Percentiles rank a stretch among this genome's conserved stretches.
Conservation (phyloP, 441 rosid genomes). For the Biscutella laevigata region DNA sequence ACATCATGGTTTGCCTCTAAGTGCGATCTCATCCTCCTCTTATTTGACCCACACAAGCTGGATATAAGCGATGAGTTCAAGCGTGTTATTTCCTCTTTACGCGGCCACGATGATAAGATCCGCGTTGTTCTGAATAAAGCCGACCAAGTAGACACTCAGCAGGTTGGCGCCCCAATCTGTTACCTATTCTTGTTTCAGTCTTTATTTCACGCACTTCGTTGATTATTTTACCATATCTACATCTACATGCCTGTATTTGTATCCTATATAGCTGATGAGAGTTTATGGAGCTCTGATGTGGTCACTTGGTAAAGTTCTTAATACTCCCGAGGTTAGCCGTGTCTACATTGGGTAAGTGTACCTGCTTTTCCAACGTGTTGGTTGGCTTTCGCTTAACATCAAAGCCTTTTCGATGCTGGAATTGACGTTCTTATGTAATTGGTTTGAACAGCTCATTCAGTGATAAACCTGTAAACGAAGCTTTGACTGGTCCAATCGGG, state of each 20-base stretch:
- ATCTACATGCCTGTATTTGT: neutral
- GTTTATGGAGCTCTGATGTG: constrained; percentile 98
- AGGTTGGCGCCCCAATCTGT: constrained; percentile 32
- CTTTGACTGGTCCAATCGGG: constrained; percentile 70
- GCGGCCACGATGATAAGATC: constrained; percentile 93
- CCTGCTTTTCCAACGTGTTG: neutral
- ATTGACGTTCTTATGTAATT: neutral
- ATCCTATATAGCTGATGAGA: constrained; percentile 70
- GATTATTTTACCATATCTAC: neutral
- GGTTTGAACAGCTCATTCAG: constrained; percentile 67
- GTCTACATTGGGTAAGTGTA: constrained; percentile 83
- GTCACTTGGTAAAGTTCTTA: constrained; percentile 95
- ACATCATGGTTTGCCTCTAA: constrained; percentile 98
- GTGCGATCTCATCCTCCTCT: constrained; percentile 89
- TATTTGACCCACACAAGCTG: constrained; percentile 93
- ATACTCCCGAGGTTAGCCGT: constrained; percentile 88
- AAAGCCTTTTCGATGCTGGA: neutral
- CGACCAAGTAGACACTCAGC: constrained; percentile 89
- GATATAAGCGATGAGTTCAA: constrained; percentile 95
- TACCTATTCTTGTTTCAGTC: neutral
- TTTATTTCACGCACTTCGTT: neutral
- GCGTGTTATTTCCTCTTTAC: constrained; percentile 85
- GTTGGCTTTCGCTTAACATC: neutral
- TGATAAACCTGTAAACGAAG: constrained; percentile 79
- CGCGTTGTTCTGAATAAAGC: constrained; percentile 96